Conservation (phyloP, 2,329 filamentous ascomycete genomes). For the Epichloe scottii region DNA sequence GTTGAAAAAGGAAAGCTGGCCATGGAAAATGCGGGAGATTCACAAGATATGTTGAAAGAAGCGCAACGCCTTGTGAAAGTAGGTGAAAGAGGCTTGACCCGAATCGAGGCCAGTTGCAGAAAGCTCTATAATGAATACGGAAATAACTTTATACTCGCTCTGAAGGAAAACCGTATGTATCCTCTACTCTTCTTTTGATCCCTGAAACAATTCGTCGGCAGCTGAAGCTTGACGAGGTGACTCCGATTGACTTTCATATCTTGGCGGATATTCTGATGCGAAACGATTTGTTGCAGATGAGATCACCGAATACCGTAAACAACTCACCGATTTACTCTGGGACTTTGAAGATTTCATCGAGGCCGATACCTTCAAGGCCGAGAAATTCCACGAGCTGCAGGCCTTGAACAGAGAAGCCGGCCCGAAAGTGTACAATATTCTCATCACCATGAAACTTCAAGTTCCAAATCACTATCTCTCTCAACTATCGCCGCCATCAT, state of each 20-base stretch:
- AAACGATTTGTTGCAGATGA: slow-evolving; percentile 25
- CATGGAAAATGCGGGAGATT: slow-evolving; percentile 32
- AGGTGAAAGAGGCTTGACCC: slow-evolving; percentile 36
- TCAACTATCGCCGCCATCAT: slow-evolving; percentile 16
- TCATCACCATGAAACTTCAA: slow-evolving; percentile 42
- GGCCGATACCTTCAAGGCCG: slow-evolving; percentile 35
- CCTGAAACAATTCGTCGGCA: not conserved
- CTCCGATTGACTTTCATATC: too few relatives aligned
- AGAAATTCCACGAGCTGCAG: slow-evolving; percentile 36
- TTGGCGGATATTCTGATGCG: not conserved
- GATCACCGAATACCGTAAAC: slow-evolving; percentile 33
- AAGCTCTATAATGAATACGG: slow-evolving; percentile 37
- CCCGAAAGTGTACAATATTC: slow-evolving; percentile 34
- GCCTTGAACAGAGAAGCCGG: slow-evolving; percentile 35
- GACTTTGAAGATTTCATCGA: slow-evolving; percentile 45
- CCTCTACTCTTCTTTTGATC: not conserved
- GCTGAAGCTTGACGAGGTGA: not conserved
- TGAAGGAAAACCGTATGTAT: slow-evolving; percentile 40
- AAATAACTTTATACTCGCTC: slow-evolving; percentile 33
- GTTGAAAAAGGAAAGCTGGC: slow-evolving; percentile 37
- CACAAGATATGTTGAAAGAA: slow-evolving; percentile 35
- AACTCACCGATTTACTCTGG: slow-evolving; percentile 39
- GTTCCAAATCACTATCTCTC: slow-evolving; percentile 14
- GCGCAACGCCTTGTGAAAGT: slow-evolving; percentile 34
- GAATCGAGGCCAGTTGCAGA: slow-evolving; percentile 37